Base-by-base conservation (phyloP, 2,329 filamentous ascomycete species). In the Davidsoniella eucalypti region DNA sequence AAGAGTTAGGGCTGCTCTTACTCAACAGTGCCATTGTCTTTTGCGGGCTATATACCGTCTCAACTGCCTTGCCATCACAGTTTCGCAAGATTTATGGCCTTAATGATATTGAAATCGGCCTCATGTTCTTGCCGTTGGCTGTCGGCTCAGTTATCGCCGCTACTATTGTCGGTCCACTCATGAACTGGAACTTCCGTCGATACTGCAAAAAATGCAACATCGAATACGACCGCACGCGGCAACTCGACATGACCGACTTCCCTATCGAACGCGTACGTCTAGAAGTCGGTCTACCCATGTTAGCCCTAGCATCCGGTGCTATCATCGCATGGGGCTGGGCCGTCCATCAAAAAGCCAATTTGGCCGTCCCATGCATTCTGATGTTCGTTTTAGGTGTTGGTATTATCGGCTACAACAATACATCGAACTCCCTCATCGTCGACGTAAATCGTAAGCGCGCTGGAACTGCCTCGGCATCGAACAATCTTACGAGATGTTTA, bases 141-240 rank as follows among this genome's bases (percentile, higher is more conserved):
- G 62, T 58, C 4, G 73, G 72, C 1, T 71, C 70, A n/a, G 63
- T 71, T 10, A 57, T 67, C 1, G 66, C 71, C 0, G 69, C 69
- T 1, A 55, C 66, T 7, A 57, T 67, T 2, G 65, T 66, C 2
- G 79, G 82, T 1, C 68, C 69, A 2, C 56, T 77, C 1, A 70
- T 84, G 36, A 82, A 86, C 60, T 72, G 71, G 64, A 85, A 84
- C 60, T 87, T 79, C 60, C 69, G 71, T 1, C 73, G 80, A 1
- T 70, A 81, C 52, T 79, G 80, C 10, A 59, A 62, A 8, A 66
- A 63, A 4, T 61, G 75, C 0, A 73, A 73, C 8, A 63, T 82
- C 8, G 58, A 67, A 0, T 68, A 80, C 49, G 70, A 71, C 50
- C 69, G 69, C 55, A 72, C 67, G 44, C 71, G 72, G 8, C 71